Conservation (phyloP, 257 asterid species). For the Lantana camara region DNA sequence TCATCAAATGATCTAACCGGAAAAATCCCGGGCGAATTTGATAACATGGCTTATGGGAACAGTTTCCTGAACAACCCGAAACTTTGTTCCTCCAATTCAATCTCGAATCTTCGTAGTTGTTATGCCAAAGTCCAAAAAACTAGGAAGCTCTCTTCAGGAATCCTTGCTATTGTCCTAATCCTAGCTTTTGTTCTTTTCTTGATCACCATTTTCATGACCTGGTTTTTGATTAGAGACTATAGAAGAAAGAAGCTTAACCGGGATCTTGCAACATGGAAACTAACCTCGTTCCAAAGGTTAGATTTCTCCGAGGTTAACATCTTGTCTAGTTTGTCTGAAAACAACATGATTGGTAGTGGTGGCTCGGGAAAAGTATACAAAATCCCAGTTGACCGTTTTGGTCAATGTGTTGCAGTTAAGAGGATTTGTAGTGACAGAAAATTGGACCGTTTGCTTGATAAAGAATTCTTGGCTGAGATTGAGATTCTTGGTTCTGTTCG, state of each 20-base stretch:
- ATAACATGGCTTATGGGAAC: conserved; percentile 62
- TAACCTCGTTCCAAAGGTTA: conserved; percentile 72
- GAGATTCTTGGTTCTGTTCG: conserved; percentile 48
- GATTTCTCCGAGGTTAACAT: conserved; percentile 49
- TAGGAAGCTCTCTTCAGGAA: conserved; percentile 40
- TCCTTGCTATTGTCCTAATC: conserved; percentile 52
- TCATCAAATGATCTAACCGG: conserved; percentile 73
- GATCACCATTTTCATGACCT: conserved; percentile 30
- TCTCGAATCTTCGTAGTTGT: conserved; percentile 51
- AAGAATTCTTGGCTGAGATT: conserved; percentile 54
- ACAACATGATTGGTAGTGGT: conserved; percentile 53
- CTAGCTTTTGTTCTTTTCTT: conserved; percentile 41
- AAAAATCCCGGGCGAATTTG: conserved; percentile 60
- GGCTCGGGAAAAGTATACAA: conserved; percentile 61
- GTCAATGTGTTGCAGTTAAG: conserved; percentile 50
- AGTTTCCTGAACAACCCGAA: conserved; percentile 68
- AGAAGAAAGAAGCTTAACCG: conserved; percentile 55
- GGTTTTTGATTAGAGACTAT: conserved; percentile 48
- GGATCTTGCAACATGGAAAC: conserved; percentile 68
- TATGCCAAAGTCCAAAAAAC: conserved; percentile 22
- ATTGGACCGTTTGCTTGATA: conserved; percentile 39
- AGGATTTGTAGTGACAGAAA: conserved; percentile 46
- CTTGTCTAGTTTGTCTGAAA: conserved; percentile 36
- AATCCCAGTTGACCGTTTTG: conserved; percentile 35
- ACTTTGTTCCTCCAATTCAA: conserved; percentile 52